Percentiles rank a stretch among this genome's conserved stretches.
These are phyloP conservation scores for Termitomyces sp. DNA, from an alignment of 768 basidiomycete genomes.

Conservation along the genomic window DNA sequence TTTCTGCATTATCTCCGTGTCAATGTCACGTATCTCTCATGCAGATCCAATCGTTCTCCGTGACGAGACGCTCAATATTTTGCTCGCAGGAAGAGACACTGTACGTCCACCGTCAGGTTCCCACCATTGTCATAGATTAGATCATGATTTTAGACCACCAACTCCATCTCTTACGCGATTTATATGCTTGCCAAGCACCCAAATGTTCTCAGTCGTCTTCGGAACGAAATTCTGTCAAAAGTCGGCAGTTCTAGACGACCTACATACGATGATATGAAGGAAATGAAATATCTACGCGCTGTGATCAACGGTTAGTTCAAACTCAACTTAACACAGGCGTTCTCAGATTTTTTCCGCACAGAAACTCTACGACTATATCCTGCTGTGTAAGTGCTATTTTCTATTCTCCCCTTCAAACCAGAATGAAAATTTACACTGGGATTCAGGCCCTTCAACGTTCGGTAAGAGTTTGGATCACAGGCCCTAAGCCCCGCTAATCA, in stretches of 20 bases:
- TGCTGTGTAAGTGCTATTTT: constrained; percentile 23
- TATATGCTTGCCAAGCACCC: constrained; percentile 46
- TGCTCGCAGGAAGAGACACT: constrained; percentile 58
- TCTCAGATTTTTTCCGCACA: constrained; percentile 8
- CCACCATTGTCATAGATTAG: not conserved
- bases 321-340: not conserved
- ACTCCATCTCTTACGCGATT: constrained; percentile 35
- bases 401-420: not conserved
- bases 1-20: not conserved
- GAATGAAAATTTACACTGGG: not conserved
- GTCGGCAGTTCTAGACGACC: constrained; percentile 36
- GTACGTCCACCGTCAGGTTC: constrained; percentile 19
- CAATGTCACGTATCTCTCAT: not conserved
- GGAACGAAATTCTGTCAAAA: constrained; percentile 36
- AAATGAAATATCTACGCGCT: constrained; percentile 42
- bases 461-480: constrained; percentile 14
- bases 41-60: constrained; percentile 36
- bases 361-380: constrained; percentile 43
- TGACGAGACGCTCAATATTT: constrained; percentile 51
- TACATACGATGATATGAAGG: constrained; percentile 40
- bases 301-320: constrained; percentile 29
- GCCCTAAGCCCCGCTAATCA: not conserved
- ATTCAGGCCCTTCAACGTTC: constrained; percentile 23
- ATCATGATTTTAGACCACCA: constrained; percentile 29
- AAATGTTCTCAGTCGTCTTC: constrained; percentile 32